Evolutionary conservation across 495 filamentous ascomycete genomes (phyloP).

Genomic region (Cercophora samala): DNA sequence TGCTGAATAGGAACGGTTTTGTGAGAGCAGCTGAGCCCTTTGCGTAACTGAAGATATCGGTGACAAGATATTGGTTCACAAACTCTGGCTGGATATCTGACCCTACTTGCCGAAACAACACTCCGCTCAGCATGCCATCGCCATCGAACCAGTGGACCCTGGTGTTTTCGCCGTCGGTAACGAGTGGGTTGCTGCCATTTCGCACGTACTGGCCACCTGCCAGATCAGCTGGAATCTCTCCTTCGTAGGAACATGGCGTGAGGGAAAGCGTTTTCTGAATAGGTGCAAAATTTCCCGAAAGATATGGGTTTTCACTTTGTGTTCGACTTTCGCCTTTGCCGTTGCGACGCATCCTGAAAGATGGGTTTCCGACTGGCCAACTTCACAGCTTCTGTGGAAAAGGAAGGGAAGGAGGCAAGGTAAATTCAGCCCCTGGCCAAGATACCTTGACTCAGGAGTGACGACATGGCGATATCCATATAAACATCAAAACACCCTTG

Average conservation of each 20-base stretch:
- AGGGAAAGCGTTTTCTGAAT: conserved; percentile 47
- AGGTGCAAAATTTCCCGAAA: conserved; percentile 63
- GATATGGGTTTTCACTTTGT: conserved; percentile 33
- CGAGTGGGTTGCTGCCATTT: conserved; percentile 66
- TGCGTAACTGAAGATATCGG: conserved; percentile 56
- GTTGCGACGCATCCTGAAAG: background rate
- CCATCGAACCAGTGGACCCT: conserved; percentile 69
- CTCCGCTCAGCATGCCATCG: conserved; percentile 67
- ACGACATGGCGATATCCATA: too few species aligned
- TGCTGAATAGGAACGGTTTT: conserved; percentile 12
- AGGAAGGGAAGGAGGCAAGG: background rate
- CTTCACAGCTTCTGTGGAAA: background rate
- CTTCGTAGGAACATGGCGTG: conserved; percentile 50
- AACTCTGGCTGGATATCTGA: conserved; percentile 52
- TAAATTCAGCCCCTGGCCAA: too few species aligned
- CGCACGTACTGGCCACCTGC: conserved; percentile 63
- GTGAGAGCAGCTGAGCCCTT: conserved; percentile 35
- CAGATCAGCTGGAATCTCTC: conserved; percentile 56
- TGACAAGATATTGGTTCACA: conserved; percentile 62
- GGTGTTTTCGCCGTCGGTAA: conserved; percentile 52
- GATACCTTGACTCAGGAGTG: too few species aligned
- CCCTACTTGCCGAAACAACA: conserved; percentile 47
- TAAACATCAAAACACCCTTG: too few species aligned
- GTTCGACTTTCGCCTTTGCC: background rate
- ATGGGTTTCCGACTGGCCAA: background rate